Evolutionary conservation across 2,329 filamentous ascomycete genomes (phyloP), one percentile per base, ranked within the genome.

Genomic region (Sclerotinia sclerotiorum): DNA sequence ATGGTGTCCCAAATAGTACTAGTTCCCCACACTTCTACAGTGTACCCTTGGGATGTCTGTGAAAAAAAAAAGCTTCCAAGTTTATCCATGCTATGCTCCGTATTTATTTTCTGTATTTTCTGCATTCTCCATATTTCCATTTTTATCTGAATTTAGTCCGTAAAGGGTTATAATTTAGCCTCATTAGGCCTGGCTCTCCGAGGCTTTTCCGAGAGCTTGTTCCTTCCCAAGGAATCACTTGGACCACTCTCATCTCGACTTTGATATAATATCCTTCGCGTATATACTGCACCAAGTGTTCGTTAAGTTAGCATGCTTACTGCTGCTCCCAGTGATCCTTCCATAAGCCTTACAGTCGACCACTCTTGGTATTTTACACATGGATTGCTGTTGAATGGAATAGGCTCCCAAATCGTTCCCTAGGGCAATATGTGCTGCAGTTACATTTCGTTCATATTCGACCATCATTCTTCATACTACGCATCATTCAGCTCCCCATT

Each of bases 181-280:
- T 24, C 17, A 10, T 29, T 29, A 3, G 35, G 49, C 49, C n/a
- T 65, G n/a, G 17, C 21, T 10, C 42, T 5, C 15, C 44, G 42
- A 49, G 32, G 65, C 1, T 6, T 39, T 19, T 21, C n/a, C 29
- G 32, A 63, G 61, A 67, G 65, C 55, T 64, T 61, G 11, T 29
- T 61, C 19, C 21, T 35, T 39, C 29, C n/a, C 10, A 15, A 15
- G 39, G 10, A 42, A 42, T 42, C 39, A 62, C 44, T 49, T 29
- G 48, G 27, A 8, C 35, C 39, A 39, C 39, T 39, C 39, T 39
- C 39, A 39, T 35, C 58, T 13, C 46, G 61, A 67, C 46, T 54
- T 62, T 62, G 29, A 66, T 66, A 60, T 51, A 60, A 51, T 55
- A 46, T 61, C 64, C 32, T 51, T 48, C 63, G 21, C 11, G 39